Conservation (phyloP, 768 basidiomycete species). For the Termitomyces sp. region DNA sequence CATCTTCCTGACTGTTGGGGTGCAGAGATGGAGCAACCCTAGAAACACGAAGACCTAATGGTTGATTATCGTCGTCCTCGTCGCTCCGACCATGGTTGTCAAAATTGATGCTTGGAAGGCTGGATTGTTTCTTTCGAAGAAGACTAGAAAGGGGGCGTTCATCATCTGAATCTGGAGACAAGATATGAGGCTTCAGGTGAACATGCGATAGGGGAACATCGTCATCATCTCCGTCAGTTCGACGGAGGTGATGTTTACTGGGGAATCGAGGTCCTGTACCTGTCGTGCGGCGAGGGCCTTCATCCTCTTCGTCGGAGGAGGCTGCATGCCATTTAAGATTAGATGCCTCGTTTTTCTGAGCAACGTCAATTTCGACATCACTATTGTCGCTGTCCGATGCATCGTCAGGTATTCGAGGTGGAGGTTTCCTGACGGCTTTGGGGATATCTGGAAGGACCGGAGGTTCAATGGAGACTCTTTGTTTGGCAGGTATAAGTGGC, state of each 20-base stretch:
- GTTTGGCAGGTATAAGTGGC: constrained; percentile 13
- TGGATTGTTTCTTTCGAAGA: constrained; percentile 39
- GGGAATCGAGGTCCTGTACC: constrained; percentile 53
- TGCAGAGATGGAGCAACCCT: constrained; percentile 27
- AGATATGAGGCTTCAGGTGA: constrained; percentile 35
- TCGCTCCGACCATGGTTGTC: constrained; percentile 30
- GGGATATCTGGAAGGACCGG: constrained; percentile 42
- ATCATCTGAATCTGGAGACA: constrained; percentile 53
- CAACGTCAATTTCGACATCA: constrained; percentile 20
- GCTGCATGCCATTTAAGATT: constrained; percentile 40
- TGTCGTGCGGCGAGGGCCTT: constrained; percentile 49
- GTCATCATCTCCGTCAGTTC: constrained; percentile 51
- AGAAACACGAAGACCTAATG: constrained; percentile 66
- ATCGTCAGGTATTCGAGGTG: constrained; percentile 36
- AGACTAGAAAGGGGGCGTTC: constrained; percentile 67
- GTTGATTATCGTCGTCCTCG: constrained; percentile 66
- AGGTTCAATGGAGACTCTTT: constrained; percentile 31
- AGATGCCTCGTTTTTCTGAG: constrained; percentile 6
- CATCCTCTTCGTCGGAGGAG: constrained; percentile 63
- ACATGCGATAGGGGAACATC: constrained; percentile 71
- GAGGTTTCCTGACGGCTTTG: constrained; percentile 30
- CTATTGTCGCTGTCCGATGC: constrained; percentile 54
- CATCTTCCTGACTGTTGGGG: constrained; percentile 33
- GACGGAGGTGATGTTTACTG: constrained; percentile 19
- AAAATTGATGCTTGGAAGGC: constrained; percentile 38